phyloP scores from a whole-genome alignment of 495 filamentous ascomycete genomes.

The Podospora pseudoanserina region DNA sequence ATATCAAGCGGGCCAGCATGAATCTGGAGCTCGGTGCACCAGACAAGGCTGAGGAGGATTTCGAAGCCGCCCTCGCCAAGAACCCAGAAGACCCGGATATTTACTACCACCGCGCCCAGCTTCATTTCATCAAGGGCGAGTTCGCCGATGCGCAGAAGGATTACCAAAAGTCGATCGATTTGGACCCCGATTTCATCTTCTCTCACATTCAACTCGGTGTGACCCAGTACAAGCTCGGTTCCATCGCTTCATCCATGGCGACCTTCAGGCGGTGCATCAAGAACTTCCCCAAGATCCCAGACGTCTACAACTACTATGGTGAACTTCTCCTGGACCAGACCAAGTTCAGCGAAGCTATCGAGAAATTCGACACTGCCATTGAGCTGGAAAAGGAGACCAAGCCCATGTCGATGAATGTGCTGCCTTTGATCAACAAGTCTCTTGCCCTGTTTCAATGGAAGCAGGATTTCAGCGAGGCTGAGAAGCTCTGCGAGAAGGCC shows the following conservation, averaged over 20 bases:
- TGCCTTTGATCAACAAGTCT: conserved; percentile 98
- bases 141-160: conserved; percentile 93
- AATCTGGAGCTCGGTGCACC: conserved; percentile 89
- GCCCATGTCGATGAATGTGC: conserved; percentile 91
- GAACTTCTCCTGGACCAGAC: conserved; percentile 97
- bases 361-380: conserved; percentile 96
- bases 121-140: conserved; percentile 95
- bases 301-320: conserved; percentile 99
- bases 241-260: conserved; percentile 94
- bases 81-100: conserved; percentile 92
- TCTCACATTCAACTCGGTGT: conserved; percentile 99
- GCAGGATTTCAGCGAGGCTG: conserved; percentile 89
- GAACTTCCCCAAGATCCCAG: conserved; percentile 93
- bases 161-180: conserved; percentile 98
- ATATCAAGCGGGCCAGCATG: conserved; percentile 98
- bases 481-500: conserved; percentile 95
- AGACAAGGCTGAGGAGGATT: conserved; percentile 81
- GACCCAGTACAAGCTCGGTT: conserved; percentile 99
- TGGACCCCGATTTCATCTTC: conserved; percentile 94
- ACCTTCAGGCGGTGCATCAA: conserved; percentile 97
- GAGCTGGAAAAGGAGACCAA: conserved; percentile 96
- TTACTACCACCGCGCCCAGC: conserved; percentile 97
- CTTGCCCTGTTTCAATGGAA: conserved; percentile 97
- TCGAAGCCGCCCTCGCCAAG: conserved; percentile 77
- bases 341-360: conserved; percentile 90